Evolutionary conservation across 2,329 filamentous ascomycete species (phyloP).

Genomic region (Spiromastix sp.): DNA sequence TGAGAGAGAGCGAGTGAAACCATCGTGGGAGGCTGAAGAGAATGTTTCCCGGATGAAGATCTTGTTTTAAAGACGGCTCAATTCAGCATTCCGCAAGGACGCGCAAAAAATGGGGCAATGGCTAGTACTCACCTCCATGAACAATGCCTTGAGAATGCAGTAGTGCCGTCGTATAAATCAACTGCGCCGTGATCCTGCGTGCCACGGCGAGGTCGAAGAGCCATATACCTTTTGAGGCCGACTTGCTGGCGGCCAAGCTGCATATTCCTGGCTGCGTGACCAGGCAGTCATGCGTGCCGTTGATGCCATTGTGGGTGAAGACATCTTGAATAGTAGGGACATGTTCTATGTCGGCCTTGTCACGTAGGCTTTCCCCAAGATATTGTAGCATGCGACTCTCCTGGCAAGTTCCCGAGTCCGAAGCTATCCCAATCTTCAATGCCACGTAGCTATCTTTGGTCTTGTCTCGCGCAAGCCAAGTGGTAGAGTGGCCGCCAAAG

Average conservation of each 20-base stretch:
- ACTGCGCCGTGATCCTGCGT: not conserved
- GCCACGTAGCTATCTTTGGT: conserved; percentile 21
- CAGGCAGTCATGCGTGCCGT: not conserved
- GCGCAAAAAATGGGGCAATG: no score
- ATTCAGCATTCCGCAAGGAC: no score
- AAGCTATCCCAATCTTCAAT: conserved; percentile 10
- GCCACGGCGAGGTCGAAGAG: not conserved
- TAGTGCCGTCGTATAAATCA: not conserved
- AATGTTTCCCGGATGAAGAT: conserved; percentile 11
- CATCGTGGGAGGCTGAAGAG: conserved; percentile 7
- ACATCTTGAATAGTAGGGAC: not conserved
- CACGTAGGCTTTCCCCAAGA: not conserved
- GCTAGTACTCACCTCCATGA: not conserved
- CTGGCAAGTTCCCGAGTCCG: not conserved
- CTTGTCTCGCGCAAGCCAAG: conserved; percentile 70
- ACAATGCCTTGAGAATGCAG: not conserved
- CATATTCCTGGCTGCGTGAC: not conserved
- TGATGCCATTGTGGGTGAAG: not conserved
- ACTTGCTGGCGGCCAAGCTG: not conserved
- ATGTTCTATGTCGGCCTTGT: not conserved
- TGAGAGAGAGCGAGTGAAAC: conserved; percentile 7
- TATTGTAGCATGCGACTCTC: not conserved
- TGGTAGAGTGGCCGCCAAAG: conserved; percentile 90
- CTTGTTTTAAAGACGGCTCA: conserved; percentile 2
- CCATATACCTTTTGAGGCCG: not conserved